Evolutionary conservation across 139 green algal species (phyloP), one percentile per base, ranked within the genome.

Genomic region (Trebouxia sp.): DNA sequence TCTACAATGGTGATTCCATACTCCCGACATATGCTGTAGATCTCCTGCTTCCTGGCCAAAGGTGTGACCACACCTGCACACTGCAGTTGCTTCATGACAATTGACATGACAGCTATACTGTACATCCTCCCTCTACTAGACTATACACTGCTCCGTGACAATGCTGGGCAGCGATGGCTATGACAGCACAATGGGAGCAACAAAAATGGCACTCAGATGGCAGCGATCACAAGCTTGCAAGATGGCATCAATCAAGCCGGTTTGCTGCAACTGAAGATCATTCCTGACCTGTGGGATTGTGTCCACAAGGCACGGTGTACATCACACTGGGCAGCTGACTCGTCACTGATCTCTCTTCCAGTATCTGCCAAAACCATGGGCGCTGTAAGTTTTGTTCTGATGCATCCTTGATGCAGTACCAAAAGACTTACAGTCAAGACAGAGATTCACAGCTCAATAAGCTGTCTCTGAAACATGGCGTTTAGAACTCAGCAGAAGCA

Each of bases 231-330:
- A n/a, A n/a, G n/a, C n/a, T n/a, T n/a, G n/a, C n/a, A n/a, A n/a
- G n/a, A 58, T n/a, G 14, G 48, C 48, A 58, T 14, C 48, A n/a
- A 17, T 17, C 48, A 58, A n/a, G 48, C 17, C n/a, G n/a, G n/a
- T n/a, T n/a, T n/a, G n/a, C n/a, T n/a, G n/a, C n/a, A n/a, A n/a
- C n/a, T n/a, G n/a, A 58, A 47, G 35, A 28, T n/a, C 15, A 17
- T 37, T 12, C 1, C 41, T 20, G 32, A 80, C 93, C 92, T 24
- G 92, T 95, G 28, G 93, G 91, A 84, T 96, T 96, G 45, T 95
- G 93, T 28, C 85, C 92, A 3, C 82, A 85, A 56, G 93, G 93
- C 15, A 96, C 88, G 42, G 82, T 90, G 85, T 97, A 97, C 76
- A 85, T 28, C 35, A 85, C 41, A 32, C 41, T 70, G 26, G 83